These are phyloP conservation scores for Vigna mungo DNA, from an alignment of 306 rosid species.

Conservation along the genomic window DNA sequence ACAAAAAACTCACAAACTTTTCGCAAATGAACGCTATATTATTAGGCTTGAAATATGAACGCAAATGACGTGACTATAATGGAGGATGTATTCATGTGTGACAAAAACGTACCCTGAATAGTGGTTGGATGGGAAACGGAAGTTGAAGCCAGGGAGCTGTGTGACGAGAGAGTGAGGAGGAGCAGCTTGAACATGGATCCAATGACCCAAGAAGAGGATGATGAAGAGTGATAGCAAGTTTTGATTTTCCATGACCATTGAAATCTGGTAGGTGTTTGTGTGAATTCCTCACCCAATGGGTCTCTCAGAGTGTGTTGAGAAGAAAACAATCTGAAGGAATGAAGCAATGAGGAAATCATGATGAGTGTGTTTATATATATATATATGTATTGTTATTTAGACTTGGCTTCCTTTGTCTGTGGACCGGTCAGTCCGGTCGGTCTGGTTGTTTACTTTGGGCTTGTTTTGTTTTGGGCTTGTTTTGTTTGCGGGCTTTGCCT, in stretches of 20 bases:
- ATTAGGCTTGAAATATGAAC: too few relatives aligned
- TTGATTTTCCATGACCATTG: slow-evolving; percentile 11
- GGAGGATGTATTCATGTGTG: background rate
- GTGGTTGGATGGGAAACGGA: slow-evolving; percentile 47
- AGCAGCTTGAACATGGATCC: slow-evolving; percentile 40
- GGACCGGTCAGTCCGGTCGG: too few relatives aligned
- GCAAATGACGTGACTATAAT: too few relatives aligned
- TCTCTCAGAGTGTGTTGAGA: background rate
- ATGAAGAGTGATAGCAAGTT: slow-evolving; percentile 33
- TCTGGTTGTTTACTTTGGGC: too few relatives aligned
- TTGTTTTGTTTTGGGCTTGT: too few relatives aligned
- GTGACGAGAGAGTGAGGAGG: slow-evolving; percentile 42
- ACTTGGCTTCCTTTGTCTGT: too few relatives aligned
- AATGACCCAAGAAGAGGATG: slow-evolving; percentile 33
- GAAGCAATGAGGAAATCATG: background rate
- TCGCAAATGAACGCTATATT: too few relatives aligned
- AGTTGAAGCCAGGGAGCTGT: slow-evolving; percentile 44
- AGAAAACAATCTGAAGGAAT: background rate
- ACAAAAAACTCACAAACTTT: background rate
- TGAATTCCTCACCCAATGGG: background rate
- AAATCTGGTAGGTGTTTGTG: background rate
- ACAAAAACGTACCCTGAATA: slow-evolving; percentile 45
- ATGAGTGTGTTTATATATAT: background rate
- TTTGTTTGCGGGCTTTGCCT: too few relatives aligned
- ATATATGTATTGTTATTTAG: too few relatives aligned